phyloP scores from a whole-genome alignment of 2,329 filamentous ascomycete genomes.

The Coleophoma crateriformis region DNA sequence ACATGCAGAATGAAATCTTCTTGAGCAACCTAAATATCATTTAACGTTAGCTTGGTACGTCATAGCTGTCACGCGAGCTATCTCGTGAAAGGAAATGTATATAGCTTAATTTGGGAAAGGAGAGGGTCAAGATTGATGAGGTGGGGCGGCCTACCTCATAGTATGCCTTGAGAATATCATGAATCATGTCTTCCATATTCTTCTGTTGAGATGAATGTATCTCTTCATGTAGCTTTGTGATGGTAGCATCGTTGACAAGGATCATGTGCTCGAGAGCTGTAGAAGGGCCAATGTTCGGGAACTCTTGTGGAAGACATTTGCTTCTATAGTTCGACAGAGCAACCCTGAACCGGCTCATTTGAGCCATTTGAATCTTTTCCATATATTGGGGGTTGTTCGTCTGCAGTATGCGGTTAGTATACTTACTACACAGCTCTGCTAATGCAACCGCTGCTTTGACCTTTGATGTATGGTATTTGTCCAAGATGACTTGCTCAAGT shows the following conservation, averaged over 20 bases:
- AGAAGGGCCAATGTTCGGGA: not conserved
- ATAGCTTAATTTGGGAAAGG: not conserved
- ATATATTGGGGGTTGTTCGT: constrained; percentile 9
- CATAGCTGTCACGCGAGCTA: not conserved
- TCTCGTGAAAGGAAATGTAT: not conserved
- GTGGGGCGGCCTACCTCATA: constrained; percentile 25
- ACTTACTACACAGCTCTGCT: constrained; percentile 2
- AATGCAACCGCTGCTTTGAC: not conserved
- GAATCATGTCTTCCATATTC: constrained; percentile 28
- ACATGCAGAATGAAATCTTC: constrained; percentile 24
- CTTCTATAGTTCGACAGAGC: constrained; percentile 7
- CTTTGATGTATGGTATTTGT: not conserved
- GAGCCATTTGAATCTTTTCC: constrained; percentile 7
- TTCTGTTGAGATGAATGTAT: constrained; percentile 14
- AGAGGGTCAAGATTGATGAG: not conserved
- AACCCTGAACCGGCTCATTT: constrained; percentile 7
- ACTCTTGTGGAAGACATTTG: not conserved
- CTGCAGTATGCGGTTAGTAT: constrained; percentile 6
- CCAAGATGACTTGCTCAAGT: not conserved
- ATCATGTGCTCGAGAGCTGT: constrained; percentile 1
- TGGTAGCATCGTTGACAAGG: constrained; percentile 3
- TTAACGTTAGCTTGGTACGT: not conserved
- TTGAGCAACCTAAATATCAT: constrained; percentile 17
- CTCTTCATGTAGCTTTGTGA: constrained; percentile 8
- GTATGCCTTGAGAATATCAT: constrained; percentile 31